These are phyloP conservation scores for Spergularia marina DNA, from an alignment of 148 eudicot genomes.

Conservation along the genomic window DNA sequence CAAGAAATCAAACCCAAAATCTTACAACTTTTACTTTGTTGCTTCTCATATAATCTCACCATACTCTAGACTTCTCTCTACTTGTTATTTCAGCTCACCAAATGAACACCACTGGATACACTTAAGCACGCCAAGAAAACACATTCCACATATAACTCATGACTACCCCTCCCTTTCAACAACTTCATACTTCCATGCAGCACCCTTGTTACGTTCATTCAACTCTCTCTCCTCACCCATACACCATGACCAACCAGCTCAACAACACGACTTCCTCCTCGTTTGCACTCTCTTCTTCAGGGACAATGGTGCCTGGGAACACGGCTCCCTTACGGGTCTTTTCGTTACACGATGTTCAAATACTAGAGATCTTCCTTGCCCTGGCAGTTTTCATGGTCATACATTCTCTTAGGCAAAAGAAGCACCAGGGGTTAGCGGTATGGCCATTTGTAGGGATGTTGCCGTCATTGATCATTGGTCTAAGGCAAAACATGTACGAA, in stretches of 20 bases:
- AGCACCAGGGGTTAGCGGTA: conserved; percentile 55
- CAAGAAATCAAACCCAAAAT: conserved; percentile 12
- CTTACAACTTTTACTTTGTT: not conserved
- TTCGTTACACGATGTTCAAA: conserved; percentile 34
- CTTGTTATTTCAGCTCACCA: conserved; percentile 63
- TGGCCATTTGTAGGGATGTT: conserved; percentile 89
- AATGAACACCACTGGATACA: conserved; percentile 43
- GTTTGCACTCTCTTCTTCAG: conserved; percentile 20
- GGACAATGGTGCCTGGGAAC: not conserved
- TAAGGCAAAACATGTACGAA: conserved; percentile 53
- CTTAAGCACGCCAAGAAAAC: conserved; percentile 48
- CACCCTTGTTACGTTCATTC: conserved; percentile 20
- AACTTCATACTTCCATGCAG: conserved; percentile 27
- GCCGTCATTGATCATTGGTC: conserved; percentile 59
- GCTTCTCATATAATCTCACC: not conserved
- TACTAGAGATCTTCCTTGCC: conserved; percentile 55
- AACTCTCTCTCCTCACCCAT: conserved; percentile 17
- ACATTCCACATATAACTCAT: conserved; percentile 45
- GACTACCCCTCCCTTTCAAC: conserved; percentile 28
- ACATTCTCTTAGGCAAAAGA: conserved; percentile 49
- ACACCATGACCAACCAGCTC: conserved; percentile 34
- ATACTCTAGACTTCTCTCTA: not conserved
- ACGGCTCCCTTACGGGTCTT: not conserved
- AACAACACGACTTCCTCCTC: conserved; percentile 15
- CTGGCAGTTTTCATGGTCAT: conserved; percentile 50